Evolutionary conservation across 129 eudicot species (phyloP), one percentile per base, ranked within the genome.

Genomic region (Flaveria trinervia): DNA sequence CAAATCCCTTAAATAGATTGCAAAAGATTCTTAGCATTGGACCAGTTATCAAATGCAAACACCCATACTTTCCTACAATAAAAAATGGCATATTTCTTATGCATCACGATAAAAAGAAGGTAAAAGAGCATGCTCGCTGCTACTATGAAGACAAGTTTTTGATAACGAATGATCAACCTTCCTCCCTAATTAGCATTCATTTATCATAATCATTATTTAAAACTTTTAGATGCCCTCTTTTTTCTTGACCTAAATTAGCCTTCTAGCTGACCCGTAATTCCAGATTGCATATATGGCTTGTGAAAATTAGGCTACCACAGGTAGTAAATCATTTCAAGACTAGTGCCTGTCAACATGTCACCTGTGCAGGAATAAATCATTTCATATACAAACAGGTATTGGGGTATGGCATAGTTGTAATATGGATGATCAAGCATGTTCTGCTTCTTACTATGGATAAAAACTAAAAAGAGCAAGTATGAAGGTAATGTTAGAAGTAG

Each of bases 351-450:
- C 20, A 49, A 33, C 54, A 50, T 65, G 72, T 62, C 65, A 65
- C 41, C 36, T 15, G 65, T 50, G 65, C 36, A 65, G 9, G 26
- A 16, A 51, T 7, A 71, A 51, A 28, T 17, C 65, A 50, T 41
- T 76, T 65, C 52, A 65, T 50, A 30, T 62, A 76, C 33, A 65
- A 76, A 49, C 52, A 50, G 36, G 54, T 18, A 49, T 28, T 50
- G 17, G 22, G 12, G 51, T 65, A 10, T n/a, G 18, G 22, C 61
- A 49, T 28, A 8, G 15, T 45, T 23, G 16, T 43, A 33, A 56
- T 59, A 73, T 44, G 18, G 10, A 7, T 74, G 36, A 60, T 60
- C 12, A 25, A 23, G 28, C 79, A 15, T 62, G 45, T 52, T 75
- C 12, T 14, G 59, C 46, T 22, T 17, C 46, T 52, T 22, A 54